Base-by-base conservation (phyloP, 1,284 basidiomycete species). In the Microbotryum scabiosae region DNA sequence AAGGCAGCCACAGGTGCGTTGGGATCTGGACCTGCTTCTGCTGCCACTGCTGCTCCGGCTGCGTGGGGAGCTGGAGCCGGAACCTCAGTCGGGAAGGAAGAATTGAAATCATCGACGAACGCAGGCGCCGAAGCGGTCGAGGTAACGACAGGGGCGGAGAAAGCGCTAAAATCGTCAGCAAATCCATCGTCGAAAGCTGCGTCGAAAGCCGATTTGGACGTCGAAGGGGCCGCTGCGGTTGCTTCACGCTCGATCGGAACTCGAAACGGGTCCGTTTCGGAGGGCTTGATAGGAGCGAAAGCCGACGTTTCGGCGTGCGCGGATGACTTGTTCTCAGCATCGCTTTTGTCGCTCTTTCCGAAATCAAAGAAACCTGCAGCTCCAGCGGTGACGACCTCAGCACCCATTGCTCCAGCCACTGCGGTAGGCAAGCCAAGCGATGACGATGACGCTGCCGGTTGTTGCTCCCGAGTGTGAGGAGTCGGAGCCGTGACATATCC, bases 111-210 rank as follows among this genome's bases (percentile, higher is more conserved):
- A 49, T 73, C 68, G 26, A 71, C 74, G 62, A 75, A 75, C 53
- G 68, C 70, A 59, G 71, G 36, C 36, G 36, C 69, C 8, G 45
- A 9, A 14, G 9, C n/a, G 8, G 54, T 70, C 71, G 51, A 68
- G 67, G 21, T 9, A 46, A 25, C 16, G 28, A 21, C 25, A 21
- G 51, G 21, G 25, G 41, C 28, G n/a, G 61, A 62, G 63, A 54
- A 56, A 16, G 52, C 46, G 23, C 28, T 20, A 8, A 59, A 61
- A 25, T 65, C 60, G 54, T 64, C 62, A 18, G 58, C 65, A 44
- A 67, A 66, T 8, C 57, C 83, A 69, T 86, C 82, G 69, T 90
- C 86, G 67, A 90, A 88, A 53, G 84, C 85, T 62, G 79, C 83
- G 2, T 84, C 78, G 49, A 81, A 73, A 1, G 72, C 69, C 50